Evolutionary conservation across 768 basidiomycete species (phyloP), one percentile per base, ranked within the genome.

Genomic region (Mycena haematopus): DNA sequence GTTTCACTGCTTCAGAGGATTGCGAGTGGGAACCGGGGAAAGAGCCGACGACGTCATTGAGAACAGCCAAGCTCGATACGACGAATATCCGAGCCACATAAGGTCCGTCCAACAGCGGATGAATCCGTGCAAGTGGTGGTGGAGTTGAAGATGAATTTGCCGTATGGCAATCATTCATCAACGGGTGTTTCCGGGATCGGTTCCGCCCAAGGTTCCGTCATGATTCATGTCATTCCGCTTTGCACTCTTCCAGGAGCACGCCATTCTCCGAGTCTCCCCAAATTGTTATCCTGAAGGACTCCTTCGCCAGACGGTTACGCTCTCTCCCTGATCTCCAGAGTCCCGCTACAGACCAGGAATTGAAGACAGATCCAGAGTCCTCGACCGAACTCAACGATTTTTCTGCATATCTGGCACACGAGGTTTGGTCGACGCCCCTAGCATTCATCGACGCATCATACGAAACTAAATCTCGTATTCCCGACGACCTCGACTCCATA

Each of bases 311-410:
- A 21, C 76, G 75, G 17, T 62, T 83, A 22, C 72, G 82, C 49
- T 65, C 77, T 21, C 70, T 68, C 15, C 67, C 75, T 25, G 71
- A 54, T 0, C 54, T 66, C 38, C 54, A 66, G 3, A 63, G 59
- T 21, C 53, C 52, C 10, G 60, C 69, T 36, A 51, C 56, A 47
- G 24, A 36, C 9, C 19, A 31, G 40, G 35, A 55, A 64, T 66
- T n/a, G n/a, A n/a, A n/a, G n/a, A n/a, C 8, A 70, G 40, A 33
- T 19, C 13, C 68, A 44, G 29, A 68, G 72, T 10, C 4, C 72
- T 9, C 4, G 22, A 38, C 74, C 31, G 75, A 77, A 7, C 75
- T 87, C 1, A 82, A 84, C 70, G 86, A 88, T 2, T 86, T 86
- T 67, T 72, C 79, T 0, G 75, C 77, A 0, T 88, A 84, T 65